phyloP scores from a whole-genome alignment of 73 alveolate species.

The Diophrys appendiculata region DNA sequence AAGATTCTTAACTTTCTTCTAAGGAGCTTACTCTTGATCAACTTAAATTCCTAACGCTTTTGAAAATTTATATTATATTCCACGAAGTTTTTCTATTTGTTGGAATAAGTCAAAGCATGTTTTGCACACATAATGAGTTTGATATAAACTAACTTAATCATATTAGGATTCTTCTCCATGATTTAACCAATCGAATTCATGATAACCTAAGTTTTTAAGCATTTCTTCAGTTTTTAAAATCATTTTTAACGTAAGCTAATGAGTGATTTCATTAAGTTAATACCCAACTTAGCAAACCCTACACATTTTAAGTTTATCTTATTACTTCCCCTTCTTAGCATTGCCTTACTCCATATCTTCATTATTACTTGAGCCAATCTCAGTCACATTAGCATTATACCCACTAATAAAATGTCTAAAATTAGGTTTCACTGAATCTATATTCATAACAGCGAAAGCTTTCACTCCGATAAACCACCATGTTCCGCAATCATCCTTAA shows the following conservation, averaged over 20 bases:
- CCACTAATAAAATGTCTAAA: slow-evolving; percentile 24
- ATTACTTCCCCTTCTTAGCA: no score
- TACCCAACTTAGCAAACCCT: slow-evolving; percentile 69
- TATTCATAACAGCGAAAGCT: slow-evolving; percentile 40
- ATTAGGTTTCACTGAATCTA: slow-evolving; percentile 36
- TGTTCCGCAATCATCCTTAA: slow-evolving; percentile 87
- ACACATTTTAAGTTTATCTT: slow-evolving; percentile 64
- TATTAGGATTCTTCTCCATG: slow-evolving; percentile 65
- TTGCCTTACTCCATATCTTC: no score
- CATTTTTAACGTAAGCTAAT: slow-evolving; percentile 76
- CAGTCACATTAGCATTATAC: slow-evolving; percentile 7
- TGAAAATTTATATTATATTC: slow-evolving; percentile 45
- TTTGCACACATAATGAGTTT: slow-evolving; percentile 75
- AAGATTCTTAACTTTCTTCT: no score
- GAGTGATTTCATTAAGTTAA: slow-evolving; percentile 63
- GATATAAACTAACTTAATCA: slow-evolving; percentile 60
- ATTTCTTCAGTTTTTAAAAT: slow-evolving; percentile 72
- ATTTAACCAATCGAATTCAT: slow-evolving; percentile 64
- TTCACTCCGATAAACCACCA: slow-evolving; percentile 87
- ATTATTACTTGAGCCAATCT: slow-evolving; percentile 32
- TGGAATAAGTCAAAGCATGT: slow-evolving; percentile 59
- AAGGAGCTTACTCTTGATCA: no score
- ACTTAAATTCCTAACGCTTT: slow-evolving; percentile 45
- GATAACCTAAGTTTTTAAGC: slow-evolving; percentile 39
- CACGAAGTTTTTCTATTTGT: slow-evolving; percentile 62